Evolutionary conservation across 225 moss, liverwort and hornwort genomes (phyloP).

Genomic region (Neckera pumila): DNA sequence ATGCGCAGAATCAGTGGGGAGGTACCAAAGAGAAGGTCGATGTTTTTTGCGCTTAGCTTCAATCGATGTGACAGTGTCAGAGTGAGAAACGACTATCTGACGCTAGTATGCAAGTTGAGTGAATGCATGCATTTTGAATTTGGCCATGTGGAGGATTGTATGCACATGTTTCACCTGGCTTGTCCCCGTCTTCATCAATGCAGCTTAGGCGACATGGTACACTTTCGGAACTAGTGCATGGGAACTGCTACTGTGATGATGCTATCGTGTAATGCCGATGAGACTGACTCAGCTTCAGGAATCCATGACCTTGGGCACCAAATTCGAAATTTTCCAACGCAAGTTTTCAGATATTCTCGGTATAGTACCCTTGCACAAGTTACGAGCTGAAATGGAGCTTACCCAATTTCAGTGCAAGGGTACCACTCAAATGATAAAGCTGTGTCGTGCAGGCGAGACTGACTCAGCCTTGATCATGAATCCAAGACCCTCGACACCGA

Average conservation of each 20-base stretch:
- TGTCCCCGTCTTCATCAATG: not conserved
- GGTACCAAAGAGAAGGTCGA: not conserved
- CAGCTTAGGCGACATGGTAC: not conserved
- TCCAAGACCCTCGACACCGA: not conserved
- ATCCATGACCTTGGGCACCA: not conserved
- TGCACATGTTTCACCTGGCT: not conserved
- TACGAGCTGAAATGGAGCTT: not conserved
- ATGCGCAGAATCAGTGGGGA: not conserved
- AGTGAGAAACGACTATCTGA: not conserved
- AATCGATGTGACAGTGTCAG: not conserved
- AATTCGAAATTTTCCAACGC: not conserved
- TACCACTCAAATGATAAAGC: not conserved
- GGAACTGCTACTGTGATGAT: not conserved
- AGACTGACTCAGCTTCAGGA: not conserved
- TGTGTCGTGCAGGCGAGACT: not conserved
- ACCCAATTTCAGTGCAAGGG: not conserved
- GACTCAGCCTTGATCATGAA: not conserved
- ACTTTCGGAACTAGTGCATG: not conserved
- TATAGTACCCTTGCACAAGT: not conserved
- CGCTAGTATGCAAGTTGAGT: not conserved
- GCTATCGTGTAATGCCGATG: not conserved
- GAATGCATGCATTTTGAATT: not conserved
- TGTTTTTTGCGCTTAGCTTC: not conserved
- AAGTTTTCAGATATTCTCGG: not conserved
- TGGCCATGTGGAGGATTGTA: not conserved